Conservation (phyloP, 1,139 yeast species). For the Scheffersomyces quercinus region DNA sequence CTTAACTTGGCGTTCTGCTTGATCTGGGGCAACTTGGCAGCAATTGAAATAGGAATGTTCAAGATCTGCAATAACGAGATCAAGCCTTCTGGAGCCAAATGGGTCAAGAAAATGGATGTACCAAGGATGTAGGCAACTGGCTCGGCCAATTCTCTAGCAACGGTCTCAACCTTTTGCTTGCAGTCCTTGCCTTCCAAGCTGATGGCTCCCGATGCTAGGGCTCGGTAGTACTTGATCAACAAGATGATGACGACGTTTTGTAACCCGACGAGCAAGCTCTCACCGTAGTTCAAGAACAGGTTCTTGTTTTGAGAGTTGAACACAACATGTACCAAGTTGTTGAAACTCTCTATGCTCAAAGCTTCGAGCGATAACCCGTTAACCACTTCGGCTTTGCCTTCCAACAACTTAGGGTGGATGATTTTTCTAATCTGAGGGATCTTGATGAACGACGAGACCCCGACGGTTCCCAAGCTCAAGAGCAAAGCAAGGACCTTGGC, state of each 20-base stretch:
- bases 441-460: constrained; percentile 41
- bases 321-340: constrained; percentile 42
- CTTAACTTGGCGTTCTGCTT: constrained; percentile 44
- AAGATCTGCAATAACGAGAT: constrained; percentile 44
- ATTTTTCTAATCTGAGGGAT: constrained; percentile 47
- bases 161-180: constrained; percentile 15
- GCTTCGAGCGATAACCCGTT: constrained; percentile 42
- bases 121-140: constrained; percentile 34
- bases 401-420: constrained; percentile 26
- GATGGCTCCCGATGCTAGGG: constrained; percentile 22
- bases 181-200: constrained; percentile 10
- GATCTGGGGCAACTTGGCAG: constrained; percentile 61
- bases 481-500: constrained; percentile 36
- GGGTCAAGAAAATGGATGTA: constrained; percentile 28
- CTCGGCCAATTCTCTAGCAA: constrained; percentile 9
- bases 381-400: constrained; percentile 33
- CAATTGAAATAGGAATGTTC: constrained; percentile 54
- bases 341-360: constrained; percentile 38
- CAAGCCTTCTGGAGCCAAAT: constrained; percentile 32
- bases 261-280: constrained; percentile 39
- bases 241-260: constrained; percentile 42
- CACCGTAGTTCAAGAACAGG: constrained; percentile 45
- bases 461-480: constrained; percentile 40
- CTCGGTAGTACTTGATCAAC: constrained; percentile 38
- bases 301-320: constrained; percentile 40